These are phyloP conservation scores for Diophrys appendiculata DNA, from an alignment of 73 alveolate genomes.

Conservation along the genomic window DNA sequence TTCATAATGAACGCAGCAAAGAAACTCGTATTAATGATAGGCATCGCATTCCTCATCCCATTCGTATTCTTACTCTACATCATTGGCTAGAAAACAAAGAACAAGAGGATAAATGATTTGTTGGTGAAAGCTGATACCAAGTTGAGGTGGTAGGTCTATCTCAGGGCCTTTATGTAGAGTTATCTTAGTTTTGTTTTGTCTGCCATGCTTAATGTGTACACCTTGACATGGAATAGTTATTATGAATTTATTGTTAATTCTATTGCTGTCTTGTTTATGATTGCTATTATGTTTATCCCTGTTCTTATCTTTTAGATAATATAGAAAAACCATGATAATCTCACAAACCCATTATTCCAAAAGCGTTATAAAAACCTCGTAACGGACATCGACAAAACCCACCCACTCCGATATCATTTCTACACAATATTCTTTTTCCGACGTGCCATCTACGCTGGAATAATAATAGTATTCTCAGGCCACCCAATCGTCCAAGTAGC, in stretches of 20 bases:
- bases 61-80: slow-evolving; percentile 5
- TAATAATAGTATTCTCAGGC: not conserved
- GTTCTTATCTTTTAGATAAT: too few species aligned
- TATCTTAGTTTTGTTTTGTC: slow-evolving; percentile 6
- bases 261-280: too few species aligned
- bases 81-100: too few species aligned
- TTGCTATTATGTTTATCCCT: too few species aligned
- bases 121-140: too few species aligned
- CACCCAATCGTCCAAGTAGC: not conserved
- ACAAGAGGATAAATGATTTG: too few species aligned
- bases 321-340: too few species aligned
- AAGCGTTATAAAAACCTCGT: slow-evolving; percentile 15
- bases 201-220: slow-evolving; percentile 7
- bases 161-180: too few species aligned
- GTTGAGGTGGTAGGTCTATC: too few species aligned
- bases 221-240: too few species aligned
- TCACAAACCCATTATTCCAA: not conserved
- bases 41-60: slow-evolving; percentile 4
- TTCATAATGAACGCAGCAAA: slow-evolving; percentile 12
- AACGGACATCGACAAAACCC: not conserved
- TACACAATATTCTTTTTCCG: slow-evolving; percentile 3
- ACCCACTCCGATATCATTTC: slow-evolving; percentile 20
- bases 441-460: slow-evolving; percentile 16
- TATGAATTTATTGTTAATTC: too few species aligned
- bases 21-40: slow-evolving; percentile 6